Conservation (phyloP, 2,329 filamentous ascomycete genomes). For the Aspergillus costaricaensis region DNA sequence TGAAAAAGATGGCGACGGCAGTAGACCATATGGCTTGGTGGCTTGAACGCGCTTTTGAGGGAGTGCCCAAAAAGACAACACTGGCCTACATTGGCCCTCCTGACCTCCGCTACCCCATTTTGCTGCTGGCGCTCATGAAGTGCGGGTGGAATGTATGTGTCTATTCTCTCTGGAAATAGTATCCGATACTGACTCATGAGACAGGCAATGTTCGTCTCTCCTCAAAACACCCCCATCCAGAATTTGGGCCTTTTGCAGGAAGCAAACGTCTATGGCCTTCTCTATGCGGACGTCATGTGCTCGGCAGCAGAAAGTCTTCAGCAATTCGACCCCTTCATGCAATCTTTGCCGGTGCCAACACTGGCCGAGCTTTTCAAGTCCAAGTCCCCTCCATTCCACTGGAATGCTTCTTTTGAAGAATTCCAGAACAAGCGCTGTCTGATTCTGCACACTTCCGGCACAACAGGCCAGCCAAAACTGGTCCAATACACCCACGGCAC, state of each 20-base stretch:
- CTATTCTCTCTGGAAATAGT: neutral
- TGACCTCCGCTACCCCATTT: slow-evolving; percentile 8
- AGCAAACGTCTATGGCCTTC: neutral
- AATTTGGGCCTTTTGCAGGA: neutral
- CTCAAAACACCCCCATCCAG: neutral
- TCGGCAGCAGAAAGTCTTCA: neutral
- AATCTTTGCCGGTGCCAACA: neutral
- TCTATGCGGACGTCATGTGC: neutral
- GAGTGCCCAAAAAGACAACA: neutral
- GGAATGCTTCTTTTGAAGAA: neutral
- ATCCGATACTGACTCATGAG: neutral
- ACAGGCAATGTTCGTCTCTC: neutral
- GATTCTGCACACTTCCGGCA: neutral
- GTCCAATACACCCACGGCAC: neutral
- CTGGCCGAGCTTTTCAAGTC: neutral
- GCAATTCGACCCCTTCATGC: slow-evolving; percentile 2
- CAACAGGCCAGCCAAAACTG: neutral
- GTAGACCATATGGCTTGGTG: neutral
- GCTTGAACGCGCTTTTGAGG: neutral
- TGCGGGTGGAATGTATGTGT: neutral
- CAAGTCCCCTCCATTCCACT: neutral
- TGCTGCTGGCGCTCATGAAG: slow-evolving; percentile 2
- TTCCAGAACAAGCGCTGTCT: neutral
- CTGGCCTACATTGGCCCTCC: neutral
- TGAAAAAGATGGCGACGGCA: neutral